Conservation (phyloP, 164 flowering plant species). For the Vitis riparia region DNA sequence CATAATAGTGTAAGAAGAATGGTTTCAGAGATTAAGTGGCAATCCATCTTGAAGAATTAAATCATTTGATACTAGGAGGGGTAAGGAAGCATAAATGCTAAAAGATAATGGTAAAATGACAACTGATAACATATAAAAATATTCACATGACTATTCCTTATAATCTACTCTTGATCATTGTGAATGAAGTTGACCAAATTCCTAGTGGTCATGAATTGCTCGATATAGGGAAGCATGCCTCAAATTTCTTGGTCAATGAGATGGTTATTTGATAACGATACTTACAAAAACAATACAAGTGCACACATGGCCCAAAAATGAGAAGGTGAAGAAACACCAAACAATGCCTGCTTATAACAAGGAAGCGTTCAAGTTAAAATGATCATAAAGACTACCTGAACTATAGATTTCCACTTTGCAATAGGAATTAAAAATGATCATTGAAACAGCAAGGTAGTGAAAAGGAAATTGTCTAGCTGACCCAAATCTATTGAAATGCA, state of each 20-base stretch:
- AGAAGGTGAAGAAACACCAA: not conserved
- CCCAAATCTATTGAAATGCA: not conserved
- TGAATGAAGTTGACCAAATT: too few relatives aligned
- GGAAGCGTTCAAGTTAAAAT: not conserved
- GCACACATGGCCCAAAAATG: not conserved
- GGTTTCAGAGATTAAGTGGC: too few relatives aligned
- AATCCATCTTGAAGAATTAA: too few relatives aligned
- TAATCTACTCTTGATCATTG: too few relatives aligned
- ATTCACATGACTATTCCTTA: too few relatives aligned
- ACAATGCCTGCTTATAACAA: not conserved
- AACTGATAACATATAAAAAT: too few relatives aligned
- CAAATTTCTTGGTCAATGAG: not conserved
- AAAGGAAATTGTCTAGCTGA: constrained; percentile 1
- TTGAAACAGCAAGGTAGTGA: not conserved
- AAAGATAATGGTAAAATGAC: not conserved
- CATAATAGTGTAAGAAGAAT: too few relatives aligned
- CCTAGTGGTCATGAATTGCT: too few relatives aligned
- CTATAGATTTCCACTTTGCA: constrained; percentile 1
- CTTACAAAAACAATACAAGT: not conserved
- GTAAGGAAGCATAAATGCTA: not conserved
- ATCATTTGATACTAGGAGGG: too few relatives aligned
- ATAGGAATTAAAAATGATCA: not conserved
- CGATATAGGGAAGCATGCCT: not conserved
- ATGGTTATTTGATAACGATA: not conserved
- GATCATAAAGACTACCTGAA: not conserved